Base-by-base conservation (phyloP, 345 rosid species). In the Toxicodendron radicans region DNA sequence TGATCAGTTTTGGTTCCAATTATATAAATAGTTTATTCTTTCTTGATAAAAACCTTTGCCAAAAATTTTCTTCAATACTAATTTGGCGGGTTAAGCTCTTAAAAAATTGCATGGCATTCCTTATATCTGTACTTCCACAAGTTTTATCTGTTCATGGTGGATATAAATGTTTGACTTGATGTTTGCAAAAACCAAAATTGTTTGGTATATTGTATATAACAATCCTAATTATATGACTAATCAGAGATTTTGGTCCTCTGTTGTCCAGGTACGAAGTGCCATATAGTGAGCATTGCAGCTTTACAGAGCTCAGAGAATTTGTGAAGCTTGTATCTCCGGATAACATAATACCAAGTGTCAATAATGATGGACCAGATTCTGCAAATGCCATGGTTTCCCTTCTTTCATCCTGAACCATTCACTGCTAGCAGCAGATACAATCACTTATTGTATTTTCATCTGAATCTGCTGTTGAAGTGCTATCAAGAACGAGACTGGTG, bases 211-310 rank as follows among this genome's bases (percentile, higher is more conserved):
- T 56, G 56, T 21, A 13, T 21, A 21, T 46, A 58, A 14, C 20
- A 18, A 35, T 33, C 16, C 11, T 33, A 23, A 54, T 32, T 35
- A 17, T 75, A 65, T 27, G 41, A 69, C 38, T 48, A 20, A n/a
- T 53, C 35, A 54, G 1, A 73, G 18, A 49, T 1, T 60, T 24
- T 57, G 33, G 2, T 27, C 8, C 12, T 52, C n/a, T 46, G 49
- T 64, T 57, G 62, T 69, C 66, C 83, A 95, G 99, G 86, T 95
- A 93, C 33, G 97, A 92, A 80, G 99, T 95, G 67, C 99, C 99
- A 41, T 95, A 92, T 45, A 91, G 98, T 49, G 99, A 95, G 84
- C 99, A 95, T 79, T 75, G 91, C 81, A 91, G 98, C 86, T 95
- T 90, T 75, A 75, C 90, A 4, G 98, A 95, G 76, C 89, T 95